Evolutionary conservation across 495 filamentous ascomycete species (phyloP).

Genomic region (Penicillium ucsense): DNA sequence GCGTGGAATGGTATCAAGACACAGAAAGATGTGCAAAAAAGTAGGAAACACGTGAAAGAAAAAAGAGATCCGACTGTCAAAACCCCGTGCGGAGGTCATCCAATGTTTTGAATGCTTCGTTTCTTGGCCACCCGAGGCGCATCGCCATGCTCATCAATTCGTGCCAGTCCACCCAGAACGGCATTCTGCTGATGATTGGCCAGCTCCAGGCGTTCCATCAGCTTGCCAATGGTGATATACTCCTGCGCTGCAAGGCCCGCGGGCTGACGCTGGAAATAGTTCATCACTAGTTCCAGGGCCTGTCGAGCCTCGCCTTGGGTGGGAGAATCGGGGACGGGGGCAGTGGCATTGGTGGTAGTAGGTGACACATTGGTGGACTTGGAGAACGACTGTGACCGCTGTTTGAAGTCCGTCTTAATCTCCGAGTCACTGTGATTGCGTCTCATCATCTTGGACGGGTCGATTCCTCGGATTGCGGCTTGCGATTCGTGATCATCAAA

Average conservation of each 20-base stretch:
- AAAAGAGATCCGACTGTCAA: conserved; percentile 4
- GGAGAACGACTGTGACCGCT: conserved; percentile 25
- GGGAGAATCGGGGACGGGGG: conserved; percentile 46
- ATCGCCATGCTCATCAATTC: conserved; percentile 47
- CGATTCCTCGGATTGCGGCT: conserved; percentile 11
- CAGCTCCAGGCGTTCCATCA: conserved; percentile 81
- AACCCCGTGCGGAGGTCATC: conserved; percentile 10
- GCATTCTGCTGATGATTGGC: conserved; percentile 45
- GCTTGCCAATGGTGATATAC: conserved; percentile 68
- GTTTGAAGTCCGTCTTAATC: conserved; percentile 38
- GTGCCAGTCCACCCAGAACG: conserved; percentile 57
- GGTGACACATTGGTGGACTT: conserved; percentile 32
- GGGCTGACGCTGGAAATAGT: conserved; percentile 70
- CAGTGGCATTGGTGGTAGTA: background rate
- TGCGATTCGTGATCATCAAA: conserved; percentile 30
- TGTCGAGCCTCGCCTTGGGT: conserved; percentile 83
- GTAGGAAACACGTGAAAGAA: conserved; percentile 5
- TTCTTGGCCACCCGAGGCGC: conserved; percentile 33
- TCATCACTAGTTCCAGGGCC: conserved; percentile 78
- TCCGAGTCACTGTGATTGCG: conserved; percentile 37
- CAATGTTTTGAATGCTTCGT: conserved; percentile 45
- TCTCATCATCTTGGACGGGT: conserved; percentile 26
- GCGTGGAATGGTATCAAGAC: background rate
- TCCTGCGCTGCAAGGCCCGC: conserved; percentile 65
- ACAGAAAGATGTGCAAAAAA: conserved; percentile 2